phyloP scores from a whole-genome alignment of 1,139 yeast genomes.

The Petasospora fabianii region DNA sequence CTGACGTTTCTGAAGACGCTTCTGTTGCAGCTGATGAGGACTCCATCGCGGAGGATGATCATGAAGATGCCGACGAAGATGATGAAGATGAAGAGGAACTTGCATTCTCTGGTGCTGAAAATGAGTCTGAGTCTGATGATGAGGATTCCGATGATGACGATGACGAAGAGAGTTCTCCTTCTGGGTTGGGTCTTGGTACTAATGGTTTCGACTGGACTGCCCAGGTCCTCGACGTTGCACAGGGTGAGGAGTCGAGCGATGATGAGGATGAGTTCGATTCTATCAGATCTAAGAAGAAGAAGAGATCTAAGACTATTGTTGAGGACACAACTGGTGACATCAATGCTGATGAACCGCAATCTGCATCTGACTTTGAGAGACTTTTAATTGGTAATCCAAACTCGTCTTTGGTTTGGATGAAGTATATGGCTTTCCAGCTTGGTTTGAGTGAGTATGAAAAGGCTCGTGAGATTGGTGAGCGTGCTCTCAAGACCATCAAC shows the following conservation, averaged over 20 bases:
- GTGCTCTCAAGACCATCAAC: constrained; percentile 87
- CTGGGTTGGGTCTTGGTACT: constrained; percentile 60
- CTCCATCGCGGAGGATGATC: constrained; percentile 11
- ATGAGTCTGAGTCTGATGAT: constrained; percentile 18
- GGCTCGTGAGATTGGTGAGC: constrained; percentile 88
- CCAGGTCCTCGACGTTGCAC: constrained; percentile 76
- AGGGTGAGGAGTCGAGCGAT: constrained; percentile 41
- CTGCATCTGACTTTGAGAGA: constrained; percentile 88
- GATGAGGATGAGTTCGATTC: constrained; percentile 49
- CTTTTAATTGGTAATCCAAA: constrained; percentile 87
- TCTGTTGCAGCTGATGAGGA: constrained; percentile 31
- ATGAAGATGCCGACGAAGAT: constrained; percentile 12
- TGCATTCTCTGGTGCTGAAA: constrained; percentile 18
- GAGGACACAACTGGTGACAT: constrained; percentile 86
- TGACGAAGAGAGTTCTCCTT: constrained; percentile 26
- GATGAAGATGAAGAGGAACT: constrained; percentile 24
- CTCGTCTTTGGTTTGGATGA: constrained; percentile 94
- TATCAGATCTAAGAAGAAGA: constrained; percentile 38
- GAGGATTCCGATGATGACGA: constrained; percentile 7
- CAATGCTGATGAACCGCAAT: constrained; percentile 83
- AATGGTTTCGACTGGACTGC: constrained; percentile 95
- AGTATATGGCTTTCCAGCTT: constrained; percentile 96
- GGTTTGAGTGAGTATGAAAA: constrained; percentile 91
- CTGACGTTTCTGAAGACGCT: no score
- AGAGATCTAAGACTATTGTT: constrained; percentile 41